Evolutionary conservation across 306 rosid species (phyloP), one percentile per base, ranked within the genome.

Genomic region (Fagus crenata): DNA sequence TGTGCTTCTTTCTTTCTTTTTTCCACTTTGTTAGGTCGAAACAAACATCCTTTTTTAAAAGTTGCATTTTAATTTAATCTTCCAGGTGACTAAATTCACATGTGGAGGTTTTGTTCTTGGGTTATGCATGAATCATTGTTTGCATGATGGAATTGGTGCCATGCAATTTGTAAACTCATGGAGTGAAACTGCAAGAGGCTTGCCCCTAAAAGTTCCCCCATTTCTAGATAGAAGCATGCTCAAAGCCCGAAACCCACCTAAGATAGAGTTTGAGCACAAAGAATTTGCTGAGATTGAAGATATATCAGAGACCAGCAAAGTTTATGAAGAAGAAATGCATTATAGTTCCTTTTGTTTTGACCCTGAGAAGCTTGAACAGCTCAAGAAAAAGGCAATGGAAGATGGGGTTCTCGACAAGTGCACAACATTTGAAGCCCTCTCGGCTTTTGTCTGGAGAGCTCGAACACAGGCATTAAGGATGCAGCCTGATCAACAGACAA

Each of bases 51-150:
- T 15, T 12, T 61, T 32, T 1, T 33, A 61, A 33, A 37, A 33
- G 40, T 28, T 28, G 41, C 35, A 32, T 61, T 61, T 15, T 32
- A 61, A 61, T 61, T 61, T 33, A 61, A 61, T 61, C 18, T 73
- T 49, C 0, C 78, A 89, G 96, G 90, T 93, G 79, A 91, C 96
- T 8, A 91, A 78, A 77, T 90, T 93, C 81, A 90, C 83, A 80
- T 93, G 98, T 37, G 97, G 98, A 32, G 98, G 96, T 63, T 89
- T 93, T 71, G 87, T 78, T 5, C 56, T 93, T 59, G 97, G 96
- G 46, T 15, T 93, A 53, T 53, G 80, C 80, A 4, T 85, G 80
- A 90, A 83, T 84, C 97, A 91, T 18, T 83, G 92, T 37, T 87
- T 89, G 96, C 74, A 69, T 37, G 98, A 91, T 74, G 98, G 98